Percentiles rank a stretch among this genome's conserved stretches.
phyloP scores from a whole-genome alignment of 2,329 filamentous ascomycete species.

The Talaromyces sp. region DNA sequence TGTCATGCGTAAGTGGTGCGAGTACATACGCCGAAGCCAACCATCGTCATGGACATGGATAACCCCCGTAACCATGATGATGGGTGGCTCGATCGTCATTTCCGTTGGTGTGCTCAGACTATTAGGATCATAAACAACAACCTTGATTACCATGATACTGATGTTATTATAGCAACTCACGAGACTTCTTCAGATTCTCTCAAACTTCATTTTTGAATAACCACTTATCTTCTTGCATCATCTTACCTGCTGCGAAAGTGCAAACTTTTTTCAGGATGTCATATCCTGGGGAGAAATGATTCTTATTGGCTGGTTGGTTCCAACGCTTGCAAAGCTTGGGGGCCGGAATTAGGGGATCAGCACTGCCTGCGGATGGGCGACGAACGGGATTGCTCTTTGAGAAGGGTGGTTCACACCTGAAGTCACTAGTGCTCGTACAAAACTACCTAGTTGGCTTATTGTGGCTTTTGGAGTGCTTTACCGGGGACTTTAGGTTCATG shows the following conservation, averaged over 20 bases:
- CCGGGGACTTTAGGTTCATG: not conserved
- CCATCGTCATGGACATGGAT: not conserved
- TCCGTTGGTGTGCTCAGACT: not conserved
- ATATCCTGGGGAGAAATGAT: not conserved
- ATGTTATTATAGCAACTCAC: not conserved
- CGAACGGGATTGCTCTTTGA: not conserved
- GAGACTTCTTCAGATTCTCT: not conserved
- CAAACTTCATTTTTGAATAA: not conserved
- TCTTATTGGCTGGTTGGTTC: not conserved
- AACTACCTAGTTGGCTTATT: not conserved
- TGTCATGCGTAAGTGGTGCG: not conserved
- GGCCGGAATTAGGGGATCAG: constrained; percentile 2
- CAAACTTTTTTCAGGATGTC: not conserved
- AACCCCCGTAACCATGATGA: too few relatives aligned
- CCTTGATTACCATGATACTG: not conserved
- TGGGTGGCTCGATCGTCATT: not conserved
- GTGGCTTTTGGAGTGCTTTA: not conserved
- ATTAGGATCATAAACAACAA: not conserved
- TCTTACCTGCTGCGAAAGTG: not conserved
- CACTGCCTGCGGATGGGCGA: not conserved
- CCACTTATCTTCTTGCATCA: not conserved
- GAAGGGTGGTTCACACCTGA: not conserved
- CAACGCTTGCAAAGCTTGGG: not conserved
- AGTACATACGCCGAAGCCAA: not conserved
- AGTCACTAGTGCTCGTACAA: not conserved